Evolutionary conservation across 805 yeast species (phyloP), one percentile per base, ranked within the genome.

Genomic region (Metahyphopichia silvanorum): DNA sequence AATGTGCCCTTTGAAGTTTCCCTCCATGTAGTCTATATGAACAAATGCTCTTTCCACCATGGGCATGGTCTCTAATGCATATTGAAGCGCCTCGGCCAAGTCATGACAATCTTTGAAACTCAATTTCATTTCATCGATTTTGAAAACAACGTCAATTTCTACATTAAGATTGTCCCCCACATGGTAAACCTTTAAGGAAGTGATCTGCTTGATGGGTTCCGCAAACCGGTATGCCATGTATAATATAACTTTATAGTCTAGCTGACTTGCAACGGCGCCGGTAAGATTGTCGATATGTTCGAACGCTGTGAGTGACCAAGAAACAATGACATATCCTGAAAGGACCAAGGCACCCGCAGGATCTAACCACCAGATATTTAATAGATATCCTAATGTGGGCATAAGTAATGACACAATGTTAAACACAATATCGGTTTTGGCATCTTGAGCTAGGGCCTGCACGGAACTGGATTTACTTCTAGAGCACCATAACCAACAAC

Each of bases 391-490:
- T 1, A 72, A 26, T 0, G 79, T 40, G 0, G 94, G 94, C 68
- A 84, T 82, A 11, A 84, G 39, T 16, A 85, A 69, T 1, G 93
- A 83, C 26, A 82, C 81, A 1, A 70, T 47, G 58, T 85, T 85
- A 66, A 84, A 84, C 3, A 83, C 71, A 20, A 84, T 74, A 54
- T 85, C 94, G 1, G 89, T 84, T 56, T 71, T 66, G 0, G 93
- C 93, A 57, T 85, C 94, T 54, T 83, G 91, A 2, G 89, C 86
- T 34, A 84, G 61, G 0, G 94, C 94, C 48, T 78, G 82, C 2
- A 85, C 81, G 0, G 88, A 77, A 12, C 82, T 73, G 11, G 86
- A 79, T 12, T 69, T 59, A 39, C 82, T 71, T 10, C 64, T 57
- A 24, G 71, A 60, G 49, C 91, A 84, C 76, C 84, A 75, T 9